These are phyloP conservation scores for Fusarium algeriense DNA, from an alignment of 2,329 filamentous ascomycete species.

Conservation along the genomic window DNA sequence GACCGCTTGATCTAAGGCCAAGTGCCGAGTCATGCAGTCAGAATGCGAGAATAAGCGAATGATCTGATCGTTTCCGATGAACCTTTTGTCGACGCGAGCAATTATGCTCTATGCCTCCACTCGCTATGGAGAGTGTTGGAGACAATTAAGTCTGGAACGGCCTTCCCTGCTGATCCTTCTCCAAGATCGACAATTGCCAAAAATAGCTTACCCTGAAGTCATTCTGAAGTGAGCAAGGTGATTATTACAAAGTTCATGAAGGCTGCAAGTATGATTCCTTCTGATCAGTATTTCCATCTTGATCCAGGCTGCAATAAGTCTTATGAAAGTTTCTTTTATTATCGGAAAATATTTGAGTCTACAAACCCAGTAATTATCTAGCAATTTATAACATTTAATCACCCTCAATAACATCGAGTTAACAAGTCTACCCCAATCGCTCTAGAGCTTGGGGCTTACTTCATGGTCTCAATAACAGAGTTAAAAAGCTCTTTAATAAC, in stretches of 20 bases:
- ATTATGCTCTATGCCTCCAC: constrained; percentile 19
- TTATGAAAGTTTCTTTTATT: too few relatives aligned
- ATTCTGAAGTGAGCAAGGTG: too few relatives aligned
- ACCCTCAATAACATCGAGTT: too few relatives aligned
- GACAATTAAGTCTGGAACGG: constrained; percentile 14
- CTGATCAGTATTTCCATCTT: too few relatives aligned
- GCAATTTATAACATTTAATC: too few relatives aligned
- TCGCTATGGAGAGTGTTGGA: constrained; percentile 25
- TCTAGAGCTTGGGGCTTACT: too few relatives aligned
- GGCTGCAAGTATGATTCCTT: background rate
- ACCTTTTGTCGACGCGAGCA: constrained; percentile 6
- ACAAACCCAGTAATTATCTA: too few relatives aligned
- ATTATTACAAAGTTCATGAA: background rate
- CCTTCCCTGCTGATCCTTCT: constrained; percentile 20
- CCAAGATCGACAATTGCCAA: background rate
- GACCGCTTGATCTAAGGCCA: constrained; percentile 1
- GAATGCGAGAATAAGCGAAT: constrained; percentile 3
- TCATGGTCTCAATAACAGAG: too few relatives aligned
- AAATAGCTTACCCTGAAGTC: constrained; percentile 16
- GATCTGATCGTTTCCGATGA: constrained; percentile 11
- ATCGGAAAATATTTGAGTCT: too few relatives aligned
- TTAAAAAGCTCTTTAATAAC: too few relatives aligned
- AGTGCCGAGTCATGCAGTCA: constrained; percentile 17
- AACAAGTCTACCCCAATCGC: too few relatives aligned
- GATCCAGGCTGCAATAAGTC: too few relatives aligned